Evolutionary conservation across 257 asterid genomes (phyloP).

Genomic region (Scutellaria baicalensis): DNA sequence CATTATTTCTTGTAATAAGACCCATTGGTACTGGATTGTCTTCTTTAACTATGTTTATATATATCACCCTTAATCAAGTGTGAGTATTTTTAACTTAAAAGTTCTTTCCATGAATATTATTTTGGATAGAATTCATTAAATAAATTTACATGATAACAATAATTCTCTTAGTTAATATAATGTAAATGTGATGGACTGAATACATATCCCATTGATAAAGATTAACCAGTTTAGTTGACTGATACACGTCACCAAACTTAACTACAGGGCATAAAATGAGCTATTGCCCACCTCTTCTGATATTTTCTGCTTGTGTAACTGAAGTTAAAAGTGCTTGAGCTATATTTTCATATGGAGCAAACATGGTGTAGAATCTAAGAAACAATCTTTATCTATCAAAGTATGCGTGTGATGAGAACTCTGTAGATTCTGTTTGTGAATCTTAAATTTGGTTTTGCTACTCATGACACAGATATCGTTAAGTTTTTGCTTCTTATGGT

Average conservation of each 20-base stretch:
- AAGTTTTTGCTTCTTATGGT: conserved; percentile 4
- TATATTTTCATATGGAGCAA: not conserved
- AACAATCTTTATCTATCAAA: not conserved
- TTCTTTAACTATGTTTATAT: too few relatives aligned
- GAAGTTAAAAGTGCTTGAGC: not conserved
- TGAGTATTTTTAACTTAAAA: too few relatives aligned
- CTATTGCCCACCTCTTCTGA: not conserved
- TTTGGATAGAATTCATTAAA: too few relatives aligned
- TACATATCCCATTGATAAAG: too few relatives aligned
- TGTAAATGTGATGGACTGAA: too few relatives aligned
- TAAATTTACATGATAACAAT: too few relatives aligned
- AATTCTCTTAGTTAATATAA: too few relatives aligned
- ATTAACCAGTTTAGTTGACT: not conserved
- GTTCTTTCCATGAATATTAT: too few relatives aligned
- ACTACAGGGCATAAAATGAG: not conserved
- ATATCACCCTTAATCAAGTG: too few relatives aligned
- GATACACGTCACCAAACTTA: not conserved
- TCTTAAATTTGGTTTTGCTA: conserved; percentile 5
- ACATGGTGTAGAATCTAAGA: not conserved
- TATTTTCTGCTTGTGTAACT: not conserved
- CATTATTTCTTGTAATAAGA: too few relatives aligned
- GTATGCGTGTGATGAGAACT: not conserved
- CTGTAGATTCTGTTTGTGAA: not conserved
- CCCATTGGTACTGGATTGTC: too few relatives aligned
- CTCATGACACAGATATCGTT: not conserved